Conservation (phyloP, 1,139 yeast species). For the Zygoascus hellenicus region DNA sequence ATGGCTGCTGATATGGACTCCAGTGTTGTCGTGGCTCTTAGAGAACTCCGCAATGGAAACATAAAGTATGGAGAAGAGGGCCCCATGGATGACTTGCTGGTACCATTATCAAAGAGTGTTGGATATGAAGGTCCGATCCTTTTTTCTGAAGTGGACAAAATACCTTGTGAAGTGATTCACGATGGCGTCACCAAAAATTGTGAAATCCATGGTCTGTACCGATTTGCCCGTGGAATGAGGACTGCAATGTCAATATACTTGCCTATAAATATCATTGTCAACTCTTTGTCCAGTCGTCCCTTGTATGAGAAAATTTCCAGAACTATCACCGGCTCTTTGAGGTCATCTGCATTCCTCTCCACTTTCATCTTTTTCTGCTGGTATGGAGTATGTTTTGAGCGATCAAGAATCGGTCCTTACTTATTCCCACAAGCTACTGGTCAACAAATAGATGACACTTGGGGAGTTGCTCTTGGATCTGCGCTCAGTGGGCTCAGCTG, state of each 20-base stretch:
- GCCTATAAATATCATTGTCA: conserved; percentile 24
- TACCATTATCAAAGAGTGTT: conserved; percentile 27
- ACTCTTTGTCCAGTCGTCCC: conserved; percentile 2
- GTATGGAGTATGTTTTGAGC: conserved; percentile 38
- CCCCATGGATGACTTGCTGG: conserved; percentile 27
- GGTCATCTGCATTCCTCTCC: conserved; percentile 40
- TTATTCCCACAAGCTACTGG: conserved; percentile 27
- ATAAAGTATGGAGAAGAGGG: conserved; percentile 32
- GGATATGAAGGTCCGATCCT: conserved; percentile 32
- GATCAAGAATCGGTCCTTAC: conserved; percentile 35
- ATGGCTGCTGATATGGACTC: conserved; percentile 40
- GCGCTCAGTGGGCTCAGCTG: conserved; percentile 37
- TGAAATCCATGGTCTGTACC: conserved; percentile 36
- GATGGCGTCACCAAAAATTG: conserved; percentile 35
- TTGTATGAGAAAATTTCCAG: conserved; percentile 8
- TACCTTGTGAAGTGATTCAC: conserved; percentile 39
- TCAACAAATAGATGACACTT: conserved; percentile 34
- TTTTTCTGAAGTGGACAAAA: conserved; percentile 29
- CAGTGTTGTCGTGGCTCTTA: conserved; percentile 34
- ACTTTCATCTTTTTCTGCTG: conserved; percentile 37
- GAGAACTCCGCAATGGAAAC: conserved; percentile 28
- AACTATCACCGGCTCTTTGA: conserved; percentile 20
- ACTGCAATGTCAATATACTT: conserved; percentile 33
- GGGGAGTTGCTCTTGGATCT: conserved; percentile 37
- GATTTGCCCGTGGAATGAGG: conserved; percentile 36